These are phyloP conservation scores for Colletotrichum cordylinicola DNA, from an alignment of 2,329 filamentous ascomycete species.

Conservation along the genomic window DNA sequence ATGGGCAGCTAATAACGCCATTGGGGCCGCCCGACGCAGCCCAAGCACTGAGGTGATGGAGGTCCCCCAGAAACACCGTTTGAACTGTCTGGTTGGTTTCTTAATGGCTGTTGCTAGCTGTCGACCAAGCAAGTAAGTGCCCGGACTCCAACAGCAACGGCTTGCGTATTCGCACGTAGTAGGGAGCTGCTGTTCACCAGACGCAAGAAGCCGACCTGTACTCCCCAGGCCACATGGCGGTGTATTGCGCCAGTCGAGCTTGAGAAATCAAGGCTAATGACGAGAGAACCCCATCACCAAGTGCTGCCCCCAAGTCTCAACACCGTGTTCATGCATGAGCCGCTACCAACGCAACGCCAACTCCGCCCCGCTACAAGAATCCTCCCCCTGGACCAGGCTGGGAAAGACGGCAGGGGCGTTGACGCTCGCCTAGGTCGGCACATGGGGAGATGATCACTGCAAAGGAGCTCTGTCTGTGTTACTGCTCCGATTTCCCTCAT, in stretches of 20 bases:
- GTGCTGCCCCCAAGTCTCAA: not conserved
- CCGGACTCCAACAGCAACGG: not conserved
- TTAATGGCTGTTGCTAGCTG: not conserved
- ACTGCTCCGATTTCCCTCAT: not conserved
- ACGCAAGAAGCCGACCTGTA: not conserved
- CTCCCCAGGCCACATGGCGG: not conserved
- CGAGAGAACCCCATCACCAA: not conserved
- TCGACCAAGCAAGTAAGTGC: not conserved
- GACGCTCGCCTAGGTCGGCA: not conserved
- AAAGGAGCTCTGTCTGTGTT: not conserved
- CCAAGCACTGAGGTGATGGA: not conserved
- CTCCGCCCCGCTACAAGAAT: not conserved
- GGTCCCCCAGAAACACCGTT: slow-evolving; percentile 5
- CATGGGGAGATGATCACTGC: not conserved
- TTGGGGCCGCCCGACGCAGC: not conserved
- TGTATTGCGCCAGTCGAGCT: not conserved
- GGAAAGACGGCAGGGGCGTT: not conserved
- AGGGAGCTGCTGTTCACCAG: not conserved
- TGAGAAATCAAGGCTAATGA: not conserved
- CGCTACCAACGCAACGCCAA: not conserved
- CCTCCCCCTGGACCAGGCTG: not conserved
- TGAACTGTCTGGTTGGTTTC: not conserved
- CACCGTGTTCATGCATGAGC: slow-evolving; percentile 7
- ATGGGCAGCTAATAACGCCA: slow-evolving; percentile 10
- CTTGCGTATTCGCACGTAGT: not conserved